Conservation (phyloP, 495 filamentous ascomycete genomes). For the Glarea lozoyensis region DNA sequence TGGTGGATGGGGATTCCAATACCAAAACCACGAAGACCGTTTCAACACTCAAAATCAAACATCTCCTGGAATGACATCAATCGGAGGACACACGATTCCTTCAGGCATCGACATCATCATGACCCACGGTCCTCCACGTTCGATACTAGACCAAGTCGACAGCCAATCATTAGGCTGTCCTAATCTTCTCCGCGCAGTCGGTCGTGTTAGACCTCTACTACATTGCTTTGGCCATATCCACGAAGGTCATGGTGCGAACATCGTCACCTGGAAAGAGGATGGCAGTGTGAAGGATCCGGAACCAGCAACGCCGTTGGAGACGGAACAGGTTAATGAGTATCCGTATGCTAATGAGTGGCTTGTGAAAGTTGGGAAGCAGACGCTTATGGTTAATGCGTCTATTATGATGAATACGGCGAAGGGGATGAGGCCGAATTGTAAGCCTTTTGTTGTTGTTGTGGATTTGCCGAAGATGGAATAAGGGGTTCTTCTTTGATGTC, state of each 20-base stretch:
- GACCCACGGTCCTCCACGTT: slow-evolving; percentile 64
- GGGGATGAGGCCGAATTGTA: slow-evolving; percentile 8
- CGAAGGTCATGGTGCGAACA: slow-evolving; percentile 61
- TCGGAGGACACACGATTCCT: slow-evolving; percentile 30
- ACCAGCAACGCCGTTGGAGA: slow-evolving; percentile 33
- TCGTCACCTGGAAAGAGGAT: slow-evolving; percentile 42
- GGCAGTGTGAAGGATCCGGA: slow-evolving; percentile 28
- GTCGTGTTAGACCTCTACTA: slow-evolving; percentile 41
- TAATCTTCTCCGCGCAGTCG: slow-evolving; percentile 46
- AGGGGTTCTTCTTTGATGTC: too few relatives aligned
- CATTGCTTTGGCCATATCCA: slow-evolving; percentile 74
- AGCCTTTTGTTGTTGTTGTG: slow-evolving; percentile 6
- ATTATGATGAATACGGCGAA: slow-evolving; percentile 25
- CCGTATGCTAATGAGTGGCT: slow-evolving; percentile 29
- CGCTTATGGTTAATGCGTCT: slow-evolving; percentile 66
- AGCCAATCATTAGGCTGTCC: slow-evolving; percentile 42
- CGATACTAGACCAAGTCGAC: slow-evolving; percentile 42
- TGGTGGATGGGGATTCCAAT: slow-evolving; percentile 54
- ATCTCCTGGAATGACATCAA: slow-evolving; percentile 16
- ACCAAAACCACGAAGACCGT: slow-evolving; percentile 39
- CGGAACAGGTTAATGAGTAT: slow-evolving; percentile 33
- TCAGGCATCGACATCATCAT: slow-evolving; percentile 52
- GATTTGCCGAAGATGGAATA: too few relatives aligned
- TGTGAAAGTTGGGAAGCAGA: slow-evolving; percentile 44
- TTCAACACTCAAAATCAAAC: slow-evolving; percentile 19